Conservation (phyloP, 75 land plant genomes). For the Ceratopteris richardii region DNA sequence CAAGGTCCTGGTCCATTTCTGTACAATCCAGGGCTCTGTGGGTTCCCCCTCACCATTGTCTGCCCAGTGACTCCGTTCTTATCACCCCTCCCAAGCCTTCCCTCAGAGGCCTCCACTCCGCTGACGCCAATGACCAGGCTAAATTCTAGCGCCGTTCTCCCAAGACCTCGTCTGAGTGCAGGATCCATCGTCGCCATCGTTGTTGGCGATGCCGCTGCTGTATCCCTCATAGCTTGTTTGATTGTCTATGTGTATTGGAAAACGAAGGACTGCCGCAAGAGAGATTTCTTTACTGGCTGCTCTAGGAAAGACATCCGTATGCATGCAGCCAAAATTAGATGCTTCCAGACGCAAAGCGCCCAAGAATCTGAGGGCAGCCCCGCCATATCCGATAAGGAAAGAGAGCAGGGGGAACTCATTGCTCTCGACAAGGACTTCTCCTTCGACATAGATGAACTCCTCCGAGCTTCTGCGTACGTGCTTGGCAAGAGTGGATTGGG, state of each 20-base stretch:
- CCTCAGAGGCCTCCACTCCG: neutral
- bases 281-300: constrained; percentile 5
- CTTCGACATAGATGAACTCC: constrained; percentile 62
- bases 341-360: neutral
- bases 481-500: constrained; percentile 68
- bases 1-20: constrained; percentile 63
- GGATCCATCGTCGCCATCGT: constrained; percentile 9
- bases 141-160: neutral
- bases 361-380: constrained; percentile 6
- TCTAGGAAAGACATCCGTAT: too few relatives aligned
- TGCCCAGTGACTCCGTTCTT: constrained; percentile 21
- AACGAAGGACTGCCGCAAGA: constrained; percentile 10
- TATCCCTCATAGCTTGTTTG: constrained; percentile 17
- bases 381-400: constrained; percentile 26
- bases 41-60: constrained; percentile 56
- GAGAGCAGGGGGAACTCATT: constrained; percentile 32
- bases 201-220: constrained; percentile 2
- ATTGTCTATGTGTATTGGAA: constrained; percentile 23
- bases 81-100: constrained; percentile 6
- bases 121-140: neutral
- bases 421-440: constrained; percentile 46
- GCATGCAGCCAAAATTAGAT: neutral
- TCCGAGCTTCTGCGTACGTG: constrained; percentile 75
- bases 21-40: constrained; percentile 61
- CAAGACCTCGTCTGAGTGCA: neutral